Conservation (phyloP, 495 filamentous ascomycete species). For the Penicillium herquei region DNA sequence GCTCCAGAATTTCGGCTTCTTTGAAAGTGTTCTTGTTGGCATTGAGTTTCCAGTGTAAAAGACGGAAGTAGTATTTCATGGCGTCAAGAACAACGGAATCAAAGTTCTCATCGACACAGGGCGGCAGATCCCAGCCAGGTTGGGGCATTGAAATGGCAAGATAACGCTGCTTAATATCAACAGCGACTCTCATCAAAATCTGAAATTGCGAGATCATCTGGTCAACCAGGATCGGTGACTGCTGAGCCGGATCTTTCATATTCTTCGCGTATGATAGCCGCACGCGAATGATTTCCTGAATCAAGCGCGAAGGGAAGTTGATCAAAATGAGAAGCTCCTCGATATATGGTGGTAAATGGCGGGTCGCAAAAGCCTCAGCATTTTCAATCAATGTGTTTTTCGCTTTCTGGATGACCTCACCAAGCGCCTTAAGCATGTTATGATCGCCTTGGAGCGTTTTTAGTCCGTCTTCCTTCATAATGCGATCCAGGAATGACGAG, state of each 20-base stretch:
- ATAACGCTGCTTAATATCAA: slow-evolving; percentile 88
- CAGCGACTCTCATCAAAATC: slow-evolving; percentile 84
- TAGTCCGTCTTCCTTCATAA: slow-evolving; percentile 95
- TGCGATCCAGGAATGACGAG: slow-evolving; percentile 89
- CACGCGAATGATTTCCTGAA: slow-evolving; percentile 94
- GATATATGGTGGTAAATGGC: slow-evolving; percentile 94
- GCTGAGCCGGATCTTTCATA: slow-evolving; percentile 86
- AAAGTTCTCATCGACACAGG: slow-evolving; percentile 95
- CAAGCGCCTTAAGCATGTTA: slow-evolving; percentile 82
- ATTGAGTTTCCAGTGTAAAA: slow-evolving; percentile 94
- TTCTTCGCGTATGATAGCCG: slow-evolving; percentile 89
- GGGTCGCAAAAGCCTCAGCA: slow-evolving; percentile 77
- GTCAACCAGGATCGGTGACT: slow-evolving; percentile 86
- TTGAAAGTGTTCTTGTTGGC: slow-evolving; percentile 99
- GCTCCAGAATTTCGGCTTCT: slow-evolving; percentile 93
- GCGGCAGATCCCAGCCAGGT: slow-evolving; percentile 90
- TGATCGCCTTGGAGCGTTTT: slow-evolving; percentile 80
- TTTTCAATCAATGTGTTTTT: slow-evolving; percentile 90
- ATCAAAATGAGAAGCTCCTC: slow-evolving; percentile 94
- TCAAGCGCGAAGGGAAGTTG: slow-evolving; percentile 92
- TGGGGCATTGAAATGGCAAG: slow-evolving; percentile 79
- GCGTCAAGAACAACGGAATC: slow-evolving; percentile 94
- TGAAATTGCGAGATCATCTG: slow-evolving; percentile 98
- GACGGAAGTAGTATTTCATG: slow-evolving; percentile 94
- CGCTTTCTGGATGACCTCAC: slow-evolving; percentile 84